Evolutionary conservation across 1,139 yeast genomes (phyloP), one percentile per base, ranked within the genome.

Genomic region (Diutina rugosa): DNA sequence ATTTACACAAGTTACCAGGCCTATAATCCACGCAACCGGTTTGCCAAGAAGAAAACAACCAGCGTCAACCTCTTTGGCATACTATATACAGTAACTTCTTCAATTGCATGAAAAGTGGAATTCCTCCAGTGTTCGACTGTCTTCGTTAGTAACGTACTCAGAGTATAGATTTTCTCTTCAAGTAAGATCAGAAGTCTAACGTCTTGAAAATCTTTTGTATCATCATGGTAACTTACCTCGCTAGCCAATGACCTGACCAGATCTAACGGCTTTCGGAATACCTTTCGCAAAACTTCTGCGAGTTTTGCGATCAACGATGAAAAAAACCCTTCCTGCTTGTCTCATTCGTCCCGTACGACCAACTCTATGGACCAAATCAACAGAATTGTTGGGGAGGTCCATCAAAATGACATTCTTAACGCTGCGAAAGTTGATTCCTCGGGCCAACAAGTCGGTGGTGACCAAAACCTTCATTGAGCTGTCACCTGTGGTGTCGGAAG

Each of bases 331-430:
- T 18, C 99, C 99, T 51, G 86, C 78, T 66, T 87, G 90, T 56
- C 87, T 87, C 86, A 90, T 86, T 66, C 99, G 76, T 5, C 97
- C 98, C 0, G 98, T 93, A 70, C 99, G 80, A 1, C 99, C 99
- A 4, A 90, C 85, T 60, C 99, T 76, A 66, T 93, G 99, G 26
- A 93, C 82, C 58, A 93, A 75, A 69, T 91, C 99, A 38, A 89
- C 85, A 0, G 97, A 81, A 8, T 87, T 84, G 57, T 80, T 78
- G 4, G 99, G 99, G 55, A 90, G 80, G 65, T 93, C 98, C 72
- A 86, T 85, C 56, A 93, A 72, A 46, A 93, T 78, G 21, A 93
- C 90, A 63, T 90, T 90, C 62, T 90, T 80, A 49, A 93, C 83
- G 21, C 89, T 87, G 59, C 80, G 79, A 72, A 93, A 91, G 66